Evolutionary conservation across 2,329 filamentous ascomycete species (phyloP), one percentile per base, ranked within the genome.

Genomic region (Pseudopyricularia javanii): DNA sequence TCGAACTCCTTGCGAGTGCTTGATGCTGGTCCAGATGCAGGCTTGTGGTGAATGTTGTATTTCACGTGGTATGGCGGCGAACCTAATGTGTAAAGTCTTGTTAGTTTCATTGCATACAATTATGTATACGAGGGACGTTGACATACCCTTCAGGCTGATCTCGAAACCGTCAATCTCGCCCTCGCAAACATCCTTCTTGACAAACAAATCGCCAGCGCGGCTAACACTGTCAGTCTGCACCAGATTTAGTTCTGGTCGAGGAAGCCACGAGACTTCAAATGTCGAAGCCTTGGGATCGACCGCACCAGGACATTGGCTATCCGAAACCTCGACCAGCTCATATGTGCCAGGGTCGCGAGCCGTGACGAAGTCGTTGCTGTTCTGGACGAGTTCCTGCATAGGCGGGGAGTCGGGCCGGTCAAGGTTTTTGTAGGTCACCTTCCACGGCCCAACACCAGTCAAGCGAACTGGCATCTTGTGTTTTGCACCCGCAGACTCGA

Each of bases 151-250:
- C 56, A 98, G 77, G 45, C 78, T 77, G 52, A 98, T 73, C 62
- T 96, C 90, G 53, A 96, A 83, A 3, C 83, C 82, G 65, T 96
- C 91, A 62, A 95, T 86, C 56, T 97, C 91, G 30, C 91, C 91
- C 70, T 98, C 91, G 63, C 93, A 98, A 30, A 98, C 85, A 56
- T 91, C 84, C 43, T 83, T 78, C 67, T 94, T 94, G 59, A 83
- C 65, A 63, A 84, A 86, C 33, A 75, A 74, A 28, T 74, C 72
- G 8, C 71, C 72, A 15, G 74, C 71, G 34, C 75, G 68, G 11
- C 72, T 72, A 48, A 88, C 74, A 48, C 82, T 78, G 4, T 81
- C 74, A n/a, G 79, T 80, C 55, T 85, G 78, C 6, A 82, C 73
- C 47, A 93, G 65, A 14, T 76, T 77, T 43, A 94, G 75, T 56